Evolutionary conservation across 495 filamentous ascomycete genomes (phyloP).

Genomic region (Aspergillus hancockii): DNA sequence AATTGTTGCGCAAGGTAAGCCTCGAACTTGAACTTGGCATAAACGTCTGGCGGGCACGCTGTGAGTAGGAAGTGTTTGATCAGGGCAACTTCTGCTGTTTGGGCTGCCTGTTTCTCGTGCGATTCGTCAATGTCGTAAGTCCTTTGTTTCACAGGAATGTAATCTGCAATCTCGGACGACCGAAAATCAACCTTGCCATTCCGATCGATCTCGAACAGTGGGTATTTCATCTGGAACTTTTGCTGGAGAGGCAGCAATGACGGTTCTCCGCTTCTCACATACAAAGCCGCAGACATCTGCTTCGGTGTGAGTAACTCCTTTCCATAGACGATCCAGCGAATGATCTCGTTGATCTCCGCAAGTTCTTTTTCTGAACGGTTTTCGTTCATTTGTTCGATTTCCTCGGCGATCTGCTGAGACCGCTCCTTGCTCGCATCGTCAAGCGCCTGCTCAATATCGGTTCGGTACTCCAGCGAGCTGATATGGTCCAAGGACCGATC

Average conservation of each 20-base stretch:
- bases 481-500: constrained; percentile 37
- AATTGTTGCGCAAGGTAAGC: constrained; percentile 35
- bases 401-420: constrained; percentile 34
- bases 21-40: constrained; percentile 37
- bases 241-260: constrained; percentile 36
- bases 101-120: constrained; percentile 6
- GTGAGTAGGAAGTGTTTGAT: constrained; percentile 36
- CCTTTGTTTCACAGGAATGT: constrained; percentile 12
- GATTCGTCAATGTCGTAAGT: background rate
- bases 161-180: constrained; percentile 20
- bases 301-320: constrained; percentile 23
- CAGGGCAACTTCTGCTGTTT: constrained; percentile 29
- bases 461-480: constrained; percentile 35
- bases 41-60: constrained; percentile 35
- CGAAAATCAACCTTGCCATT: constrained; percentile 32
- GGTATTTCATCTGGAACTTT: constrained; percentile 37
- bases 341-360: constrained; percentile 42
- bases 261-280: constrained; percentile 21
- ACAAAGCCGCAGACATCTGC: constrained; percentile 24
- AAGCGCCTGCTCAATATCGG: constrained; percentile 38
- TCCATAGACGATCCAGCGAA: constrained; percentile 37
- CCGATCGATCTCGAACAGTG: constrained; percentile 35
- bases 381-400: constrained; percentile 37
- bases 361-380: constrained; percentile 37
- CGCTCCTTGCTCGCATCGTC: constrained; percentile 37